A percentile compares a stretch with the other conserved stretches of the same genome.
Evolutionary conservation across 2,329 filamentous ascomycete species (phyloP).

Genomic region (Dactylellina sp.): DNA sequence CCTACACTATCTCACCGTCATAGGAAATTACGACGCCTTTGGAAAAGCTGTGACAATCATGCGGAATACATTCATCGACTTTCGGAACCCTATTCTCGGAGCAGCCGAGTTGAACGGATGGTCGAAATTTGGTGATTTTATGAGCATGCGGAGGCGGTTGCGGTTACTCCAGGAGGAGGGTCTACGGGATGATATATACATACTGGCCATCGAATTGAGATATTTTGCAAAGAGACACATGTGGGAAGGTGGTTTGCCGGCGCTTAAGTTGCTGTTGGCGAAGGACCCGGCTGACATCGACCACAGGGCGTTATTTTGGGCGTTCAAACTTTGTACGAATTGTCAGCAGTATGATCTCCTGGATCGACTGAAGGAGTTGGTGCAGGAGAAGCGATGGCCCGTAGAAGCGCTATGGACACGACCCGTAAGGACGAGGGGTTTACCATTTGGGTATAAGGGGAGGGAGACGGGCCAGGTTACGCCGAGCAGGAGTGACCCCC

Average conservation of each 20-base stretch:
- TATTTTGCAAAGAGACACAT: constrained; percentile 53
- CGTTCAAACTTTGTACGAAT: constrained; percentile 41
- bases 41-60: constrained; percentile 49
- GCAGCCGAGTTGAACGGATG: constrained; percentile 50
- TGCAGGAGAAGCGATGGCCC: constrained; percentile 54
- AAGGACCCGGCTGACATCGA: constrained; percentile 34
- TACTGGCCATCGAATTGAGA: constrained; percentile 47
- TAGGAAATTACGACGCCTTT: constrained; percentile 46
- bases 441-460: constrained; percentile 43
- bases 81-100: constrained; percentile 43
- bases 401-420: constrained; percentile 38
- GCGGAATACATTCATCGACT: constrained; percentile 43
- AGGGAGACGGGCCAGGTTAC: constrained; percentile 20
- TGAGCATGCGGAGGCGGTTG: constrained; percentile 49
- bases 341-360: constrained; percentile 43
- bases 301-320: constrained; percentile 48
- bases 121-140: constrained; percentile 54
- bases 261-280: constrained; percentile 25
- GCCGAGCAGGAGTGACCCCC: constrained; percentile 16
- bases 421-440: constrained; percentile 27
- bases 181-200: constrained; percentile 40
- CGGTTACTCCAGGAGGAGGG: constrained; percentile 49
- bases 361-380: constrained; percentile 39
- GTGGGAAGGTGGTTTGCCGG: constrained; percentile 52
- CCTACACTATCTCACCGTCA: constrained; percentile 46